Evolutionary conservation across 2,329 filamentous ascomycete genomes (phyloP).

Genomic region (Ascochyta koolunga): DNA sequence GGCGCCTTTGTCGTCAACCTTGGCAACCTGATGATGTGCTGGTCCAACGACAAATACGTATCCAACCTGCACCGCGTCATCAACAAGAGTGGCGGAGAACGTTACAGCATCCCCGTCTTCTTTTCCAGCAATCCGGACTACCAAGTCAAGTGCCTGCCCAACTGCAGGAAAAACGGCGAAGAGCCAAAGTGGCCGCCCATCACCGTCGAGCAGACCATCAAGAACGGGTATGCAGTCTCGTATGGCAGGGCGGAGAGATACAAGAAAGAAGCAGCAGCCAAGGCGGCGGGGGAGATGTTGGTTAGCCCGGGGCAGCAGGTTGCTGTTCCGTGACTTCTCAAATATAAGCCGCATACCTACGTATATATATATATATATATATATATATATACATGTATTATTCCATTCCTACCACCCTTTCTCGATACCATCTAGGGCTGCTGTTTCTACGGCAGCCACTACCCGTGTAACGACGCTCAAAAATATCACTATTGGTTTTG

Average conservation of each 20-base stretch:
- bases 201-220: conserved; percentile 51
- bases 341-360: no score
- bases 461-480: no score
- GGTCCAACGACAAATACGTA: conserved; percentile 52
- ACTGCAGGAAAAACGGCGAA: conserved; percentile 47
- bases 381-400: no score
- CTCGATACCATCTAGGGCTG: no score
- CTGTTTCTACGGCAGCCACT: no score
- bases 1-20: conserved; percentile 86
- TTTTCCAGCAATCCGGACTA: conserved; percentile 55
- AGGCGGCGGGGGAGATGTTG: conserved; percentile 11
- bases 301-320: conserved; percentile 18
- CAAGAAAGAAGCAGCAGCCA: conserved; percentile 45
- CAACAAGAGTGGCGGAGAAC: conserved; percentile 47
- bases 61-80: conserved; percentile 52
- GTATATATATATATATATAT: no score
- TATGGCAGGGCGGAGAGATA: conserved; percentile 52
- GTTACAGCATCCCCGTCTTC: conserved; percentile 46
- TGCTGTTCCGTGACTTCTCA: conserved; percentile 24
- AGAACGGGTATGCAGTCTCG: conserved; percentile 50
- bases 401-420: no score
- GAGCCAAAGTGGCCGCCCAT: conserved; percentile 50
- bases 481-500: no score
- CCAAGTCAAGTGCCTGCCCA: conserved; percentile 51
- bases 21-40: conserved; percentile 59